Evolutionary conservation across 2,329 filamentous ascomycete genomes (phyloP), one percentile per base, ranked within the genome.

Genomic region (Diatrype stigma): DNA sequence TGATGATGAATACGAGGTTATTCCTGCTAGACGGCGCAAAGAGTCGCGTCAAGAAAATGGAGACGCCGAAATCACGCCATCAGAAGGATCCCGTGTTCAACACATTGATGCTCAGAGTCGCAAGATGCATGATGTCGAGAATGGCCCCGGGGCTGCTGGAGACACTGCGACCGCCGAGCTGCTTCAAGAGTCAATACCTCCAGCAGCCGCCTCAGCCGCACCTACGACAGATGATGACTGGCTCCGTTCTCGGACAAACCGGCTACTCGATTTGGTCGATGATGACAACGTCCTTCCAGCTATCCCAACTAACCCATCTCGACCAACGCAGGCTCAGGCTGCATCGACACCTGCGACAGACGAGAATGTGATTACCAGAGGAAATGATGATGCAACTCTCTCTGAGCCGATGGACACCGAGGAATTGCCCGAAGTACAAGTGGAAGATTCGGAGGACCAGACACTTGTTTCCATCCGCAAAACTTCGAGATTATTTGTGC

Each of bases 201-300:
- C 38, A 19, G 38, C 38, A 23, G 12, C 26, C 46, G 46, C n/a
- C n/a, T n/a, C 56, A 62, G 42, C 57, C 60, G 23, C 42, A 54
- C 51, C 62, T 59, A 50, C 65, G 59, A 86, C 87, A 21, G 91
- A 96, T 70, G 84, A 86, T 54, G 92, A 97, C 69, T 99, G 94
- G 94, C 77, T 96, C 60, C 85, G 93, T 51, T 93, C 89, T 56
- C 84, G 89, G 60, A 97, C 92, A 14, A 96, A 86, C 70, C 82
- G 93, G 61, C 74, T 96, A 46, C 77, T 96, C 47, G 94, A 93
- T 67, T 75, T 97, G 26, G 77, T 92, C 49, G 90, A 96, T 61
- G 87, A 90, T 42, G 86, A 86, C 53, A 82, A 87, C 53, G 42
- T 53, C 2, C 68, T 70, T 1, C 57, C 62, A 45, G 56, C 62